Evolutionary conservation across 106 monocot species (phyloP).

Genomic region (Dendrobium huoshanense): DNA sequence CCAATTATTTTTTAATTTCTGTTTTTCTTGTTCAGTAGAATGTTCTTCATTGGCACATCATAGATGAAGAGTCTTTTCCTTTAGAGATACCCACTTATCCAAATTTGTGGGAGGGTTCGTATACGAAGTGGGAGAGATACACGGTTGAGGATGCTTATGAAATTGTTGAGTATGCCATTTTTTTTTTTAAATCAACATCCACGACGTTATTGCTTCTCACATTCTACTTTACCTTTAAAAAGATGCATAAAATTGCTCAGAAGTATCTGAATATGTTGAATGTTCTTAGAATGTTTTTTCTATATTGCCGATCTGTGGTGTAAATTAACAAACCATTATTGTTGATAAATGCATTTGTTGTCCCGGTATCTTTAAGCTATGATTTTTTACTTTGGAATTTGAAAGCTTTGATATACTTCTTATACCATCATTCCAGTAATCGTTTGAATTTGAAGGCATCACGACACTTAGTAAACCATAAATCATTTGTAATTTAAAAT

Average conservation of each 20-base stretch:
- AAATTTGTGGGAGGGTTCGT: constrained; percentile 86
- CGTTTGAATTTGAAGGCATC: neutral
- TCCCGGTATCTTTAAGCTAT: neutral
- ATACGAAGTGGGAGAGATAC: constrained; percentile 87
- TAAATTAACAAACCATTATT: neutral
- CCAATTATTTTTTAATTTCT: neutral
- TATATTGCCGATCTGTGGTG: neutral
- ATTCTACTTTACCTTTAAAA: neutral
- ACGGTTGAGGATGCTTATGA: constrained; percentile 87
- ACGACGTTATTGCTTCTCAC: neutral
- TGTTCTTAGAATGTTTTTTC: neutral
- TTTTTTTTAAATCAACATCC: constrained; percentile 1
- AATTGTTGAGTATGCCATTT: constrained; percentile 77
- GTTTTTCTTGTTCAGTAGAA: constrained; percentile 70
- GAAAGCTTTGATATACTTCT: neutral
- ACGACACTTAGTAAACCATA: neutral
- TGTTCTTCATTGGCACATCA: constrained; percentile 99
- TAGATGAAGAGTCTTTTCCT: constrained; percentile 95
- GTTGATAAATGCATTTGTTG: neutral
- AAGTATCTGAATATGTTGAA: neutral
- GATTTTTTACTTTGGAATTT: neutral
- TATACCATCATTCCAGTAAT: neutral
- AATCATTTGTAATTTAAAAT: neutral
- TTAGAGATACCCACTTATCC: constrained; percentile 94
- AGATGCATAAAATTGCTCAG: neutral